These are phyloP conservation scores for Acidiella bohemica DNA, from an alignment of 495 filamentous ascomycete species.

Conservation along the genomic window DNA sequence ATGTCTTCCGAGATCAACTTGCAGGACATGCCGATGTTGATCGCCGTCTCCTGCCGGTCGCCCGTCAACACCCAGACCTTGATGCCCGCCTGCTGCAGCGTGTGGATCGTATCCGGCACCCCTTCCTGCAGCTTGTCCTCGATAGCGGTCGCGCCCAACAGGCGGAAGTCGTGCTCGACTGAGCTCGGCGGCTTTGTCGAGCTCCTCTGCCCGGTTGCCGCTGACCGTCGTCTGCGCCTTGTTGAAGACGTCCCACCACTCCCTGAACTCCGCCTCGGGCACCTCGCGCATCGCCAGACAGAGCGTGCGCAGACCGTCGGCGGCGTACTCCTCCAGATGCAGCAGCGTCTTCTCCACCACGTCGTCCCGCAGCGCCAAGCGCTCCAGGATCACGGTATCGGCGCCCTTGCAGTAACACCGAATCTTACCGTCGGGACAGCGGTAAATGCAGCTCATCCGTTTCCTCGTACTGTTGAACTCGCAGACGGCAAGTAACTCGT, in stretches of 20 bases:
- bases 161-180: constrained; percentile 83
- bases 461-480: constrained; percentile 99
- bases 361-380: constrained; percentile 56
- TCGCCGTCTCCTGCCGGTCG: constrained; percentile 96
- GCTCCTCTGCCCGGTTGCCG: constrained; percentile 81
- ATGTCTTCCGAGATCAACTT: constrained; percentile 98
- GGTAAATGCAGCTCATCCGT: constrained; percentile 93
- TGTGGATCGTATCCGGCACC: constrained; percentile 97
- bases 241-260: constrained; percentile 80
- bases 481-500: constrained; percentile 87
- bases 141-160: constrained; percentile 93
- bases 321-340: constrained; percentile 95
- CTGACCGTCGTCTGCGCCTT: constrained; percentile 82
- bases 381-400: constrained; percentile 92
- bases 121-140: constrained; percentile 96
- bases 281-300: constrained; percentile 93
- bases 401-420: constrained; percentile 91
- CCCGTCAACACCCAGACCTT: constrained; percentile 99
- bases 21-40: constrained; percentile 99
- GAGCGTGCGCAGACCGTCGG: constrained; percentile 86
- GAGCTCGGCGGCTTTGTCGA: constrained; percentile 93
- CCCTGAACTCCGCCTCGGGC: constrained; percentile 75
- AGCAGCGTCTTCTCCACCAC: constrained; percentile 76
- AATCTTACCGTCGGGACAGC: constrained; percentile 92
- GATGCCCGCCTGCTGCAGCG: constrained; percentile 89